phyloP scores from a whole-genome alignment of 129 eudicot species.

The Rutidosis leptorrhynchoides region DNA sequence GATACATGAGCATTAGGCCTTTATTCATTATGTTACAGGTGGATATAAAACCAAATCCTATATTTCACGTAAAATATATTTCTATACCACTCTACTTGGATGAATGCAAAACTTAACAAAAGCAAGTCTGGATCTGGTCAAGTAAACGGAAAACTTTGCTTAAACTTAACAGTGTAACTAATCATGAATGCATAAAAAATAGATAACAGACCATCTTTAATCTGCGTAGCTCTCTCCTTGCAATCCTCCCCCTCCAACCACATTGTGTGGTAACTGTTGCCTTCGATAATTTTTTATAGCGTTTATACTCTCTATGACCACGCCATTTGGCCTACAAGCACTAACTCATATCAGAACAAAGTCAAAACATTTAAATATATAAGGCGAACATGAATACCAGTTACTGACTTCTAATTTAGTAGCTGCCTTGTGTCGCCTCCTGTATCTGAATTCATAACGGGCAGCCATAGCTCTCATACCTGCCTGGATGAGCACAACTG shows the following conservation, averaged over 20 bases:
- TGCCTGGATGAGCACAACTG: constrained; percentile 63
- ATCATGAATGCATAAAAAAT: constrained; percentile 9
- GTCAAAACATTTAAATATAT: constrained; percentile 7
- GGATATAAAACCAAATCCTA: neutral
- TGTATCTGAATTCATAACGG: constrained; percentile 52
- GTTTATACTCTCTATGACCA: constrained; percentile 57
- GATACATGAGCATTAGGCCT: constrained; percentile 14
- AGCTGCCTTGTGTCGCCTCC: constrained; percentile 58
- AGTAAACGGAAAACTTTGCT: neutral
- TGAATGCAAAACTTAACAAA: neutral
- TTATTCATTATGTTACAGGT: neutral
- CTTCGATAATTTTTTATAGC: constrained; percentile 60
- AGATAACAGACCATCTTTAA: constrained; percentile 68
- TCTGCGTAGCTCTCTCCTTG: constrained; percentile 80
- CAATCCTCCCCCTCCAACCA: constrained; percentile 88
- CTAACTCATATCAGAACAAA: constrained; percentile 23
- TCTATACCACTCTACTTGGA: neutral
- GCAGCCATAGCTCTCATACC: constrained; percentile 74
- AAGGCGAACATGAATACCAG: constrained; percentile 19
- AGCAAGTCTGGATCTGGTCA: neutral
- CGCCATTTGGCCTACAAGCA: constrained; percentile 80
- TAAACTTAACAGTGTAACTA: neutral
- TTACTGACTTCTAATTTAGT: constrained; percentile 57
- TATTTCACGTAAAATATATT: neutral
- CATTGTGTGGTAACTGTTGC: constrained; percentile 74